phyloP scores from a whole-genome alignment of 176 grass and related monocot genomes.

The Miscanthus lutarioriparius region DNA sequence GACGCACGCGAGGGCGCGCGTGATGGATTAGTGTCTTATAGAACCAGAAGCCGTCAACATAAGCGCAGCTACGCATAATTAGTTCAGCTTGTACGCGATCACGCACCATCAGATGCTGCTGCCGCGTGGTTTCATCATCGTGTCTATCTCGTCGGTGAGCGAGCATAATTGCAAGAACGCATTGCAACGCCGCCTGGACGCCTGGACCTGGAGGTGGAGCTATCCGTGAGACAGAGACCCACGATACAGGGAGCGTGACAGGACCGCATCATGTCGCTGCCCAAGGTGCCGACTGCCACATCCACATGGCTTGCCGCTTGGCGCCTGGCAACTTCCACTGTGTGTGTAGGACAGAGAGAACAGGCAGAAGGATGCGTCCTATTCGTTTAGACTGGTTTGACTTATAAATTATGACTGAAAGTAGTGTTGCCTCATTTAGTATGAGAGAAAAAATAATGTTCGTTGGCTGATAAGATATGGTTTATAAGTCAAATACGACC shows the following conservation, averaged over 20 bases:
- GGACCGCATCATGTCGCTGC: background rate
- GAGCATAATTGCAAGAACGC: background rate
- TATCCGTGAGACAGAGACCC: too few relatives aligned
- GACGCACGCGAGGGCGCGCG: too few relatives aligned
- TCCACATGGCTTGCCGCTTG: slow-evolving; percentile 28
- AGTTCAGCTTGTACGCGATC: background rate
- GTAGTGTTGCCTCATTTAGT: too few relatives aligned
- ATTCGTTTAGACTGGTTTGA: too few relatives aligned
- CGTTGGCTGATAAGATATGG: too few relatives aligned
- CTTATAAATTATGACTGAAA: too few relatives aligned
- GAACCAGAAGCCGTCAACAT: background rate
- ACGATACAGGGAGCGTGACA: background rate
- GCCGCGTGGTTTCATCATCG: background rate
- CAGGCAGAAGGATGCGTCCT: background rate
- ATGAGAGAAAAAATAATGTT: too few relatives aligned
- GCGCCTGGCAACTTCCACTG: background rate
- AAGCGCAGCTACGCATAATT: background rate
- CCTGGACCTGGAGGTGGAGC: too few relatives aligned
- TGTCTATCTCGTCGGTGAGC: slow-evolving; percentile 9
- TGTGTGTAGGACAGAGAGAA: background rate
- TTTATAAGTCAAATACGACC: too few relatives aligned
- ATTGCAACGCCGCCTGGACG: background rate
- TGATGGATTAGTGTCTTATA: background rate
- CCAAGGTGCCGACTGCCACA: background rate
- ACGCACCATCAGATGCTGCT: background rate